Base-by-base conservation (phyloP, 2,329 filamentous ascomycete species). In the Exophiala aquamarina region DNA sequence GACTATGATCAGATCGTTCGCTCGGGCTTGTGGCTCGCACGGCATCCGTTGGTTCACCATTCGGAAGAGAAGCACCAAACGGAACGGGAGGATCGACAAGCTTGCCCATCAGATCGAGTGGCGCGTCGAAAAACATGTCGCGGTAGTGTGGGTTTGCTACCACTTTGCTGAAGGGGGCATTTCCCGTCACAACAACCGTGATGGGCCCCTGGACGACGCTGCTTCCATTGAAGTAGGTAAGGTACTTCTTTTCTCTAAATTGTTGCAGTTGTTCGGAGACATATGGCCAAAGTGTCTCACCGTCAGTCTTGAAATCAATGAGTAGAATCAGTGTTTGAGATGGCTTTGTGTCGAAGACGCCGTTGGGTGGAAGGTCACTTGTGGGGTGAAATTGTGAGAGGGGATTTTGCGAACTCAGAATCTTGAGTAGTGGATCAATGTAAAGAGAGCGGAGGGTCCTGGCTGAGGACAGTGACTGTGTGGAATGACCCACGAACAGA, bases 61-160 rank as follows among this genome's bases (percentile, higher is more conserved):
- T 40, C 7, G 49, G 23, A 5, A 40, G 23, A 20, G 23, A 28
- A 19, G 35, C 11, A 4, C 14, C 10, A 7, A 19, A 4, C n/a
- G 15, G 14, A 13, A 33, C 41, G 31, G 38, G 41, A 17, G 37
- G 32, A 6, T 26, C 23, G 6, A 11, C 23, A 10, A 52, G 21
- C 19, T 52, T 46, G n/a, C 62, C 56, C 29, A 72, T 52, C 35
- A 68, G 58, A 42, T 68, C 67, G 6, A 79, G 66, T 1, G 76
- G 76, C 0, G 76, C 76, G 54, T 79, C 76, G 61, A 77, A 78
- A 66, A 79, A 79, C 48, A 79, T 72, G 54, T 79, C 75, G 19
- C 75, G 70, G 58, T 77, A 73, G 1, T 70, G 72, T 5, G 65
- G 52, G 57, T 76, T 76, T 17, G 70, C 66, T 1, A 64, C 65